phyloP scores from a whole-genome alignment of 768 basidiomycete species.

The Leccinum truebloodii region DNA sequence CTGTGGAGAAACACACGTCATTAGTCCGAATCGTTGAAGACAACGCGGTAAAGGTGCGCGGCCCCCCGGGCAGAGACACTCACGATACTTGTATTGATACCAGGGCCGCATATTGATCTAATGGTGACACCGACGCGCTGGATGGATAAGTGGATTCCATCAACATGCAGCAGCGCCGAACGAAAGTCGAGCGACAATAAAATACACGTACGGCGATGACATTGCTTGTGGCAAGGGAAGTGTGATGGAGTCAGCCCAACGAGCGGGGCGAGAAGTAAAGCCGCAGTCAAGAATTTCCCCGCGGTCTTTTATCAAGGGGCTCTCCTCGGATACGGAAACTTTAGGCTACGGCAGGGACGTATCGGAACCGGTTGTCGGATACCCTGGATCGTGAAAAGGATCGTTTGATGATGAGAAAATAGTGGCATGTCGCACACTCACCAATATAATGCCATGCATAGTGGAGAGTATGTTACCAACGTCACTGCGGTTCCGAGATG shows the following conservation, averaged over 20 bases:
- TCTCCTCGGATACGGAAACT: not conserved
- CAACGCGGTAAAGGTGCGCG: not conserved
- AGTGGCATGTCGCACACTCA: not conserved
- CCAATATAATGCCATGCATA: not conserved
- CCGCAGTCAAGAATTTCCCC: too few relatives aligned
- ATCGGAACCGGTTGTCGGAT: not conserved
- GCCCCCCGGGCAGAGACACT: not conserved
- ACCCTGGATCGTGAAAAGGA: not conserved
- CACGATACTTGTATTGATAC: slow-evolving; percentile 12
- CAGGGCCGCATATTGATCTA: not conserved
- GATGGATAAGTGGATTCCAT: not conserved
- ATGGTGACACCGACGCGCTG: not conserved
- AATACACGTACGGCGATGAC: slow-evolving; percentile 3
- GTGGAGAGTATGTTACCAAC: not conserved
- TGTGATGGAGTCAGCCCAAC: not conserved
- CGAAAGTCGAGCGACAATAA: not conserved
- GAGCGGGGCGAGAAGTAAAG: not conserved
- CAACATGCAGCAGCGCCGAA: not conserved
- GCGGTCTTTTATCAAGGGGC: not conserved
- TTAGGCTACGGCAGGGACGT: not conserved
- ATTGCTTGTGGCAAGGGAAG: not conserved
- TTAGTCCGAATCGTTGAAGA: not conserved
- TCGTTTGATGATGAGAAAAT: not conserved
- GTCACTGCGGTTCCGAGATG: not conserved
- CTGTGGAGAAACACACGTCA: not conserved